Evolutionary conservation across 257 asterid species (phyloP).

Genomic region (Solanum medicagineum): DNA sequence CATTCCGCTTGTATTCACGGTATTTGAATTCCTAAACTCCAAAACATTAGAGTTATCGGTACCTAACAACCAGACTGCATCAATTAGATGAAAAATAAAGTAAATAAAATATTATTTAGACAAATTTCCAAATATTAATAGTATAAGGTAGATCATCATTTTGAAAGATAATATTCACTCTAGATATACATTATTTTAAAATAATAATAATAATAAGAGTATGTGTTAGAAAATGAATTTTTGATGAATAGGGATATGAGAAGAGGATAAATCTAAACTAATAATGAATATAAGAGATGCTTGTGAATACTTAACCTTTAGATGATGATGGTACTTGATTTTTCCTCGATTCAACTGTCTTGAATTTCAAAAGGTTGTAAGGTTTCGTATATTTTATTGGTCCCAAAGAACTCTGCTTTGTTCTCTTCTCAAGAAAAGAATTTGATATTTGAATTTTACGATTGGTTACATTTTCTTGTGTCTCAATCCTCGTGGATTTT

Average conservation of each 20-base stretch:
- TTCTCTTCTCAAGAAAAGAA: neutral
- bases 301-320: neutral
- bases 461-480: slow-evolving; percentile 1
- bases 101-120: neutral
- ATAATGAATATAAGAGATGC: neutral
- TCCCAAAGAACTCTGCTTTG: slow-evolving; percentile 4
- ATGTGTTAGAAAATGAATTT: neutral
- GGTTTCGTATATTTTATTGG: slow-evolving; percentile 8
- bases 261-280: neutral
- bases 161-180: neutral
- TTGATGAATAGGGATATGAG: neutral
- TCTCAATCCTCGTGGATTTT: neutral
- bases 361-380: slow-evolving; percentile 4
- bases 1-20: slow-evolving; percentile 1
- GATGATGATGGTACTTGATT: neutral
- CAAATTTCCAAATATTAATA: neutral
- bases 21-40: slow-evolving; percentile 4
- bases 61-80: slow-evolving; percentile 17
- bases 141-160: neutral
- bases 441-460: neutral
- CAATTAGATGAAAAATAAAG: neutral
- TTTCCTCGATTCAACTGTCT: neutral
- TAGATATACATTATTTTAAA: neutral
- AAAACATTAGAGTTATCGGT: neutral
- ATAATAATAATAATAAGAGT: neutral